Percentiles rank a stretch among this genome's conserved stretches.
Conservation (phyloP, 257 asterid genomes). For the Parsonsia alboflavescens region DNA sequence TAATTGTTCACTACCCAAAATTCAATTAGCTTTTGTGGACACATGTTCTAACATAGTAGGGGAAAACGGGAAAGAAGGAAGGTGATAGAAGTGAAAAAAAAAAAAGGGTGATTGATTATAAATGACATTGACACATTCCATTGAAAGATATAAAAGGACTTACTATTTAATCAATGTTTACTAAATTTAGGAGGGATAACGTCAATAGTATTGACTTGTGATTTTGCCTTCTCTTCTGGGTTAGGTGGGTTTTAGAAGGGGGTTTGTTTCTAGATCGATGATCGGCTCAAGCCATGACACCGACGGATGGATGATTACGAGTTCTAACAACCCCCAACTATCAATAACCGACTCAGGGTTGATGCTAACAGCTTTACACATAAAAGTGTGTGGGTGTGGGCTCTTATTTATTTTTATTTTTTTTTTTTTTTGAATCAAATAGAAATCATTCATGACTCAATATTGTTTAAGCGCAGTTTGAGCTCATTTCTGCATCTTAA, state of each 20-base stretch:
- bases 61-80: not conserved
- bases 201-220: slow-evolving; percentile 1
- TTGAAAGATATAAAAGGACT: not conserved
- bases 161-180: not conserved
- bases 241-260: not conserved
- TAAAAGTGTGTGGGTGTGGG: too few species aligned
- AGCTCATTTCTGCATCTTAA: too few species aligned
- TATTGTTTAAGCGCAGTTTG: too few species aligned
- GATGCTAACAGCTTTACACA: not conserved
- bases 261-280: slow-evolving; percentile 2
- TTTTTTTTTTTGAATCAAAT: too few species aligned
- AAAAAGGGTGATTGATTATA: not conserved
- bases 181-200: too few species aligned
- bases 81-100: not conserved
- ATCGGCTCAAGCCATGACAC: not conserved
- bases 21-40: too few species aligned
- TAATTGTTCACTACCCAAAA: too few species aligned
- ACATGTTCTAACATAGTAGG: too few species aligned
- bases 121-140: not conserved
- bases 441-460: too few species aligned
- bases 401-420: too few species aligned
- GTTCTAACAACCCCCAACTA: slow-evolving; percentile 8
- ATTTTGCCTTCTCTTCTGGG: not conserved
- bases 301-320: not conserved
- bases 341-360: not conserved